These are phyloP conservation scores for Danielia oregonensis DNA, from an alignment of 805 yeast species.

Conservation along the genomic window DNA sequence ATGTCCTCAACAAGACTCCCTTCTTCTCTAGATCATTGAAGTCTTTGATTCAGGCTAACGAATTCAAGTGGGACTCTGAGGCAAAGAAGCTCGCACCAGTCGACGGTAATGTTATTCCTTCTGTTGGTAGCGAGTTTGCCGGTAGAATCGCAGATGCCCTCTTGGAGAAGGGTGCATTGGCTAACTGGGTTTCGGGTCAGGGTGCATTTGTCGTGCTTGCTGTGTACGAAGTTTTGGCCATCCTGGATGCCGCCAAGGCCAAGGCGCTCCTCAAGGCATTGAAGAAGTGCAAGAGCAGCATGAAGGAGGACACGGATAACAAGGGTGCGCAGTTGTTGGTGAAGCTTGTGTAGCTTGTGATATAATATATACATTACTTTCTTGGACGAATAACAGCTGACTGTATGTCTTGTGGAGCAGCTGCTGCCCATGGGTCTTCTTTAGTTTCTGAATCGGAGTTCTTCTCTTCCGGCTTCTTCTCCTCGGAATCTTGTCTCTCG, in stretches of 20 bases:
- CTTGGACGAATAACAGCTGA: constrained; percentile 38
- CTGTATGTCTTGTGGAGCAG: constrained; percentile 24
- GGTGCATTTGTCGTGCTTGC: constrained; percentile 84
- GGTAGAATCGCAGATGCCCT: constrained; percentile 49
- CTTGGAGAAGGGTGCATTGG: constrained; percentile 42
- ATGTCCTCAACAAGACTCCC: constrained; percentile 62
- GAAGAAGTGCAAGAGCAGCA: constrained; percentile 44
- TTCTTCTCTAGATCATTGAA: constrained; percentile 72
- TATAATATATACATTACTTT: constrained; percentile 10
- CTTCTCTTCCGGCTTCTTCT: no score
- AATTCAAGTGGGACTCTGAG: constrained; percentile 60
- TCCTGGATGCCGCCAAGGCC: constrained; percentile 34
- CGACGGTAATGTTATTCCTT: constrained; percentile 32
- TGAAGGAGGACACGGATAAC: constrained; percentile 47
- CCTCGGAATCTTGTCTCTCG: constrained; percentile 17
- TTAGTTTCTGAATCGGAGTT: not conserved
- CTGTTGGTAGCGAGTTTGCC: constrained; percentile 60
- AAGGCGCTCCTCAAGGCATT: constrained; percentile 51
- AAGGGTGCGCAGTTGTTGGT: constrained; percentile 54
- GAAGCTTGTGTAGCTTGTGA: constrained; percentile 14
- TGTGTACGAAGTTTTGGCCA: constrained; percentile 61
- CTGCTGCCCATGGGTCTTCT: constrained; percentile 37
- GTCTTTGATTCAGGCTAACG: constrained; percentile 79
- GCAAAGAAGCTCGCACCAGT: constrained; percentile 43
- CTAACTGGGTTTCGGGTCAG: constrained; percentile 60